Evolutionary conservation across 352 stramenopile species (phyloP), one percentile per base, ranked within the genome.

Genomic region (Saprolegnia diclina): DNA sequence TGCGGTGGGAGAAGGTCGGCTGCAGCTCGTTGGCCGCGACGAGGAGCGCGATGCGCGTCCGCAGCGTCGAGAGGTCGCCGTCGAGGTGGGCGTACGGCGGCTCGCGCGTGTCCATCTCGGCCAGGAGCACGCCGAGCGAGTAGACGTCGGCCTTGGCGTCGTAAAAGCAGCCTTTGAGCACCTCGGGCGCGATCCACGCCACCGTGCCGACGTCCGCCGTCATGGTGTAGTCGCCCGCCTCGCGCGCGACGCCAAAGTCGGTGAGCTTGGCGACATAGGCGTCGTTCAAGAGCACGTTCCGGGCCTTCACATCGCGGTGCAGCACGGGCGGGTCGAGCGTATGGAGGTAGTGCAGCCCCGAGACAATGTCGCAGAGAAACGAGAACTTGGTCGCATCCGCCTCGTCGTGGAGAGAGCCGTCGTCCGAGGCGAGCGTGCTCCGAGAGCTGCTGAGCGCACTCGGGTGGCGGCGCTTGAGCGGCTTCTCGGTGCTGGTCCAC

Each of bases 221-320:
- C 63, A 70, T 70, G 2, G 50, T 70, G n/a, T 46, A 10, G 63
- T 70, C 63, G 35, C n/a, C 29, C 14, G 54, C 29, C 32, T 70
- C 54, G 21, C 63, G 63, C 5, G 32, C 22, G 19, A 70, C 52
- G 35, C 63, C 63, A 70, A 70, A 70, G 46, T 70, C 63, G 19
- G 63, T 62, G 35, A 70, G 45, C 46, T 70, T 70, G 14, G 52
- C 50, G 5, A 29, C 29, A 22, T 29, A 46, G 45, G 5, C 54
- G 5, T 4, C 45, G 35, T 53, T 32, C 32, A 61, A 18, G 14
- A 70, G 63, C 5, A 70, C 52, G 35, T 70, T 70, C 5, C 37
- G 44, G 9, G 52, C 54, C 35, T 70, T 70, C 14, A 70, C n/a
- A 22, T 70, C 63, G 35, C 63, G 63, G 46, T 70, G 63, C 18